Evolutionary conservation across 768 basidiomycete species (phyloP).

Genomic region (Tylopilus rubrobrunneus): DNA sequence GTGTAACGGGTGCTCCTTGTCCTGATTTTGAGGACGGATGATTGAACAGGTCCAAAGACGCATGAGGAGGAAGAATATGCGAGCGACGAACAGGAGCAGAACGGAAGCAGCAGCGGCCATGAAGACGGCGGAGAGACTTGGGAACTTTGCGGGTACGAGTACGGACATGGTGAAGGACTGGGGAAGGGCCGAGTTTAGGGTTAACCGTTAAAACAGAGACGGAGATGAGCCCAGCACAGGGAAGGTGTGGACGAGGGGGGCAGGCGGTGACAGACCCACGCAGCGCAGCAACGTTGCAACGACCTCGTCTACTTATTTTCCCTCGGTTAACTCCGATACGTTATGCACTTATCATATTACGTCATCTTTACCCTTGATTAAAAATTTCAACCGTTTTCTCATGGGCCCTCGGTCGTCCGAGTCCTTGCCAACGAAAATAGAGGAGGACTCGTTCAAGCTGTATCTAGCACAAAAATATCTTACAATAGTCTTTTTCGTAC

Average conservation of each 20-base stretch:
- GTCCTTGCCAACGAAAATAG: too few relatives aligned
- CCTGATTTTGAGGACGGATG: slow-evolving; percentile 5
- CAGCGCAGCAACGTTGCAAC: slow-evolving; percentile 9
- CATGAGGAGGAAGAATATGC: slow-evolving; percentile 25
- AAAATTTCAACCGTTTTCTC: too few relatives aligned
- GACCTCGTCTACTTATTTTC: slow-evolving; percentile 21
- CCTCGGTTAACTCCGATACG: slow-evolving; percentile 21
- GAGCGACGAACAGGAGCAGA: slow-evolving; percentile 29
- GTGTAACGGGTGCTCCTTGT: slow-evolving; percentile 12
- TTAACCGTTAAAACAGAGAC: slow-evolving; percentile 20
- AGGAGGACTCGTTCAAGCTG: too few relatives aligned
- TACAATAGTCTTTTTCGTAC: not conserved
- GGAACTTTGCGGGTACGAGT: slow-evolving; percentile 29
- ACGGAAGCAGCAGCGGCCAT: slow-evolving; percentile 29
- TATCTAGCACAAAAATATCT: not conserved
- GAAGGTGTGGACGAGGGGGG: slow-evolving; percentile 8
- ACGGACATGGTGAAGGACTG: slow-evolving; percentile 25
- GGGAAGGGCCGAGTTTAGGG: not conserved
- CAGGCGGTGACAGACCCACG: slow-evolving; percentile 15
- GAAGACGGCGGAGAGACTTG: slow-evolving; percentile 28
- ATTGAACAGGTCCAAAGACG: slow-evolving; percentile 27
- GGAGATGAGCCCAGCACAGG: slow-evolving; percentile 25
- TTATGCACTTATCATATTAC: slow-evolving; percentile 14
- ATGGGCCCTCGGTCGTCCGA: not conserved
- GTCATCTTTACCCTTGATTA: not conserved